Percentiles rank a stretch among this genome's conserved stretches.
Evolutionary conservation across 129 eudicot species (phyloP).

Genomic region (Arctium minus): DNA sequence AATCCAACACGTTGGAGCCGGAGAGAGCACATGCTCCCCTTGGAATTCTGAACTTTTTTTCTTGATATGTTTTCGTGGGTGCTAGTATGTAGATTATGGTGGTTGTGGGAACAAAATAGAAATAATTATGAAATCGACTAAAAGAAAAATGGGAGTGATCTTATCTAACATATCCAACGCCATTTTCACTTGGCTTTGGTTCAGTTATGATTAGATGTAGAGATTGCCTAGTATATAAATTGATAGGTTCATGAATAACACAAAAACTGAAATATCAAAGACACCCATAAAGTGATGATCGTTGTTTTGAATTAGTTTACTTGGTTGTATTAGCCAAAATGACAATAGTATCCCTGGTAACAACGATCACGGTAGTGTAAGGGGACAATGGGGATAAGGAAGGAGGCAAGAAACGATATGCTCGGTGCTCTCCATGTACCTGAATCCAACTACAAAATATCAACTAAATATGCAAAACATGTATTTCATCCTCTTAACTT

Average conservation of each 20-base stretch:
- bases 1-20: neutral
- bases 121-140: neutral
- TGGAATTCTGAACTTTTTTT: too few species aligned
- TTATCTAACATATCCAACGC: neutral
- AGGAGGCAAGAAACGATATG: neutral
- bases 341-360: neutral
- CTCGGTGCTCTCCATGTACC: neutral
- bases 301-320: neutral
- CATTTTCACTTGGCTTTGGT: neutral
- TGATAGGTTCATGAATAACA: neutral
- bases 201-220: neutral
- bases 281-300: neutral
- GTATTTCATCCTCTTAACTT: too few species aligned
- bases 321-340: neutral
- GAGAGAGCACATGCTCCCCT: neutral
- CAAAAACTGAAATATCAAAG: neutral
- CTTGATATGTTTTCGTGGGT: too few species aligned
- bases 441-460: neutral
- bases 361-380: neutral
- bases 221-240: too few species aligned
- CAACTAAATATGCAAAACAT: neutral
- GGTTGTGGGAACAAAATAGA: neutral
- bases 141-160: neutral
- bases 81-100: neutral
- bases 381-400: neutral